phyloP scores from a whole-genome alignment of 768 basidiomycete genomes.

The Lactarius tabidus region DNA sequence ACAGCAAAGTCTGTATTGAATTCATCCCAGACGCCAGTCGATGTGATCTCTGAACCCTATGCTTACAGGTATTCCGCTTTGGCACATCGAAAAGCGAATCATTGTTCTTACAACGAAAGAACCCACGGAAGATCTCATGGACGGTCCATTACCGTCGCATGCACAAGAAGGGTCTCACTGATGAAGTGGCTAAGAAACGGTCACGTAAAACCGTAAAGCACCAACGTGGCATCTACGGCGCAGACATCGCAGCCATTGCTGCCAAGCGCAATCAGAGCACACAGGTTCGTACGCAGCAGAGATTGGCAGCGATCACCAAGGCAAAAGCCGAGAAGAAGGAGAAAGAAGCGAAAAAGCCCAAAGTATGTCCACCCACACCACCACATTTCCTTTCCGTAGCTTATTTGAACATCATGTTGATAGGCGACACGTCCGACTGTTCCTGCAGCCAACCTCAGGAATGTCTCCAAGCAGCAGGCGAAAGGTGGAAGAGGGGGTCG shows the following conservation, averaged over 20 bases:
- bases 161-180: slow-evolving; percentile 99
- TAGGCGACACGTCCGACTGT: slow-evolving; percentile 53
- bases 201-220: slow-evolving; percentile 95
- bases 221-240: slow-evolving; percentile 97
- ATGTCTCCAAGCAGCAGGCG: slow-evolving; percentile 94
- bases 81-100: slow-evolving; percentile 88
- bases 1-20: slow-evolving; percentile 73
- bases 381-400: neutral
- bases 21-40: neutral
- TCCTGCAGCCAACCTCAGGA: slow-evolving; percentile 57
- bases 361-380: slow-evolving; percentile 44
- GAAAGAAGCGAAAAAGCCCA: slow-evolving; percentile 87
- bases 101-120: slow-evolving; percentile 98
- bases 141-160: slow-evolving; percentile 90
- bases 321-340: slow-evolving; percentile 97
- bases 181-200: slow-evolving; percentile 99
- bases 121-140: slow-evolving; percentile 99
- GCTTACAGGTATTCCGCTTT: slow-evolving; percentile 87
- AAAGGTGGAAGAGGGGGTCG: slow-evolving; percentile 83
- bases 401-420: slow-evolving; percentile 1
- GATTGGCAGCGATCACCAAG: slow-evolving; percentile 84
- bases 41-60: neutral
- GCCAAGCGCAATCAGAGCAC: slow-evolving; percentile 92
- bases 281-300: slow-evolving; percentile 74
- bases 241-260: slow-evolving; percentile 85